A percentile compares a stretch with the other conserved stretches of the same genome.
Evolutionary conservation across 805 yeast species (phyloP).

Genomic region (Tetrapisispora arboricola): DNA sequence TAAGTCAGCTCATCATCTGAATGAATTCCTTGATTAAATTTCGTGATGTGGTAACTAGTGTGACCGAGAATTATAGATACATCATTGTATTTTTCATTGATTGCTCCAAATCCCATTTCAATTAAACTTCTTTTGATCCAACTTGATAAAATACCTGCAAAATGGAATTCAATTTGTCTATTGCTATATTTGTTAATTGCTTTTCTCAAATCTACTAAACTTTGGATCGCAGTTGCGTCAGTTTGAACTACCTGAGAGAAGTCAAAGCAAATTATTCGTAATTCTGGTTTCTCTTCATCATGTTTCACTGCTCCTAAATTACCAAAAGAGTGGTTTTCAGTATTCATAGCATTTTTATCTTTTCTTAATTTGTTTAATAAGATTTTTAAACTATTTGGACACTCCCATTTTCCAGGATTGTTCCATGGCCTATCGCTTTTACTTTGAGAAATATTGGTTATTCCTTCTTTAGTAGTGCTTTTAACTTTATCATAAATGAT

Average conservation of each 20-base stretch:
- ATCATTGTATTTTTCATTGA: slow-evolving; percentile 31
- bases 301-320: neutral
- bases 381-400: slow-evolving; percentile 25
- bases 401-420: slow-evolving; percentile 57
- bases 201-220: slow-evolving; percentile 64
- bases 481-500: slow-evolving; percentile 57
- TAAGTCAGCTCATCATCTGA: slow-evolving; percentile 4
- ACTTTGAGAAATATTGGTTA: slow-evolving; percentile 26
- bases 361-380: slow-evolving; percentile 11
- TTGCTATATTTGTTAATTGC: slow-evolving; percentile 67
- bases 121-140: slow-evolving; percentile 77
- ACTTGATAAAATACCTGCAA: slow-evolving; percentile 72
- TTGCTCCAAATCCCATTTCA: slow-evolving; percentile 67
- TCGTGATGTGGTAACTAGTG: slow-evolving; percentile 24
- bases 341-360: slow-evolving; percentile 9
- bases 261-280: slow-evolving; percentile 69
- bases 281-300: slow-evolving; percentile 49
- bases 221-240: slow-evolving; percentile 74
- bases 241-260: slow-evolving; percentile 65
- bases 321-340: no score
- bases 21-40: slow-evolving; percentile 8
- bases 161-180: slow-evolving; percentile 80
- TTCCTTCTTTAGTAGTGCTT: slow-evolving; percentile 50
- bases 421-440: slow-evolving; percentile 74
- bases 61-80: slow-evolving; percentile 27